Evolutionary conservation across 1,284 basidiomycete species (phyloP).

Genomic region (Leucoagaricus sp.): DNA sequence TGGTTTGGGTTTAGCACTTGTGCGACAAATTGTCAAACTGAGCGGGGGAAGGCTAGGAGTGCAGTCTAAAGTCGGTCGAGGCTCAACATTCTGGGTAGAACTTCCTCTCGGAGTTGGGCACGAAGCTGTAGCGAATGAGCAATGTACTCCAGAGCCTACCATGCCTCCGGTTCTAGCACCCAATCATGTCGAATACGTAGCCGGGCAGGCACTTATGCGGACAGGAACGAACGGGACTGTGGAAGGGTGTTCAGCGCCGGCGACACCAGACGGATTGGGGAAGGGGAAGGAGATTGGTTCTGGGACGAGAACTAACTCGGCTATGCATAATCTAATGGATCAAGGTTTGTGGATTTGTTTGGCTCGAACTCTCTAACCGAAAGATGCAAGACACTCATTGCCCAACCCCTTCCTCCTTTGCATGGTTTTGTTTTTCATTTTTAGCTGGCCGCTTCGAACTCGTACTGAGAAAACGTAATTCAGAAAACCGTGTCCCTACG

Average conservation of each 20-base stretch:
- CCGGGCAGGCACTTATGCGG: constrained; percentile 8
- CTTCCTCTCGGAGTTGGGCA: constrained; percentile 52
- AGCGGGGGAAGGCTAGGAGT: constrained; percentile 82
- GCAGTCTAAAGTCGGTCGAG: constrained; percentile 57
- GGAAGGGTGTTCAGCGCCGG: not conserved
- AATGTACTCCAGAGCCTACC: constrained; percentile 23
- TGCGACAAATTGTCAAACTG: constrained; percentile 88
- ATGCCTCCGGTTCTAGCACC: constrained; percentile 5
- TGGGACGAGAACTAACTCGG: constrained; percentile 39
- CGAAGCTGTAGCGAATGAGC: constrained; percentile 30
- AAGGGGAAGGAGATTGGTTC: not conserved
- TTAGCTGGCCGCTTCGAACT: constrained; percentile 65
- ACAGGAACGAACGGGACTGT: not conserved
- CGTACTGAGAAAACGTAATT: constrained; percentile 45
- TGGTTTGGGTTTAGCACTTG: constrained; percentile 84
- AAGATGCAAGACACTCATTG: not conserved
- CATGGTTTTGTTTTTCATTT: not conserved
- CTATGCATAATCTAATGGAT: constrained; percentile 68
- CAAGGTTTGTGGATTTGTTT: constrained; percentile 46
- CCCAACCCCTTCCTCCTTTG: constrained; percentile 1
- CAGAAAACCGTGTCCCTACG: constrained; percentile 30
- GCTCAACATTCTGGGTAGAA: constrained; percentile 83
- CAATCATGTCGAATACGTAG: constrained; percentile 10
- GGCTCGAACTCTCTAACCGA: not conserved
- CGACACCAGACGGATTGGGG: not conserved